These are phyloP conservation scores for Takakia lepidozioides DNA, from an alignment of 225 moss, liverwort and hornwort species.

Conservation along the genomic window DNA sequence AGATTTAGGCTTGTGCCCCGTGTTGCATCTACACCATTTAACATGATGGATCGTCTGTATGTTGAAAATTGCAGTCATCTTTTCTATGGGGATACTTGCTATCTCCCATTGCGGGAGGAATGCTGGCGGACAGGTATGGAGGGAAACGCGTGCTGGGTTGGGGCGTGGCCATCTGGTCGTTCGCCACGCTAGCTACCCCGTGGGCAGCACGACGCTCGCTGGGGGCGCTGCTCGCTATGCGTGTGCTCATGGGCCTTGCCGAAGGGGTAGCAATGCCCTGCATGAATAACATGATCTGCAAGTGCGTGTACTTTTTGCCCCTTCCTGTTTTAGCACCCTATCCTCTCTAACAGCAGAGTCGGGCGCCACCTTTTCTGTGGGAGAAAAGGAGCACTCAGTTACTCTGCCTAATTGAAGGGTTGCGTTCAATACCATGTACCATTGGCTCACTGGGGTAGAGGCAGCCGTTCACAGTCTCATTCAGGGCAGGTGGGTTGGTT, in stretches of 20 bases:
- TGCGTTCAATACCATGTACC: too few relatives aligned
- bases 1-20: too few relatives aligned
- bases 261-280: constrained; percentile 89
- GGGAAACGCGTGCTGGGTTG: constrained; percentile 81
- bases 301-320: constrained; percentile 25
- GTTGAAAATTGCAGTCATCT: constrained; percentile 45
- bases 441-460: too few relatives aligned
- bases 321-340: neutral
- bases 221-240: constrained; percentile 41
- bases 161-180: constrained; percentile 74
- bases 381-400: too few relatives aligned
- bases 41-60: neutral
- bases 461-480: too few relatives aligned
- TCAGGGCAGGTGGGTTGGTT: too few relatives aligned
- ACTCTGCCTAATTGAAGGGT: too few relatives aligned
- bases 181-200: constrained; percentile 69
- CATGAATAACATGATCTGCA: constrained; percentile 87
- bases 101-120: constrained; percentile 76
- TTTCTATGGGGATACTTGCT: constrained; percentile 88
- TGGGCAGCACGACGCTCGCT: constrained; percentile 70
- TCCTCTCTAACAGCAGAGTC: too few relatives aligned
- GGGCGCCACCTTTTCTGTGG: too few relatives aligned
- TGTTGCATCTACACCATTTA: too few relatives aligned
- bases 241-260: constrained; percentile 70
- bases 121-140: constrained; percentile 74